Evolutionary conservation across 352 stramenopile species (phyloP).

Genomic region (Pythium plurisporium): DNA sequence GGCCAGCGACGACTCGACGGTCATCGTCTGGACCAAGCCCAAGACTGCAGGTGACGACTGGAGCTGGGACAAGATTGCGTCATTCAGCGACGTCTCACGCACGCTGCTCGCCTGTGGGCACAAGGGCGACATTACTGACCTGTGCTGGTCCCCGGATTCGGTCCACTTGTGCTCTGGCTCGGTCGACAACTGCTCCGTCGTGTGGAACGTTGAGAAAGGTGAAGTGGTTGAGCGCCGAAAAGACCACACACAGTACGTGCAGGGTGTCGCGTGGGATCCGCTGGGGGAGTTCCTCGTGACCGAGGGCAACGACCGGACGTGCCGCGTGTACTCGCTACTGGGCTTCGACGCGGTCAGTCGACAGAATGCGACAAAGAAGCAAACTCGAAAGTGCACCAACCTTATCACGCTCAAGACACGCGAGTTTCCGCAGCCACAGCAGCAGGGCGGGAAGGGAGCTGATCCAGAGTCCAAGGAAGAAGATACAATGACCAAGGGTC

Average conservation of each 20-base stretch:
- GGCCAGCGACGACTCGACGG: conserved; percentile 85
- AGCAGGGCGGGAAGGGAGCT: background rate
- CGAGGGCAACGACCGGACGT: conserved; percentile 92
- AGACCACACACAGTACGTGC: conserved; percentile 96
- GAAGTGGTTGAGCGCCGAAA: conserved; percentile 79
- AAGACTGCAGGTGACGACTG: conserved; percentile 68
- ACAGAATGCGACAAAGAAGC: conserved; percentile 52
- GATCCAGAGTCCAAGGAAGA: conserved; percentile 10
- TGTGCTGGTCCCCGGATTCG: conserved; percentile 91
- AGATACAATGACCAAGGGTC: conserved; percentile 8
- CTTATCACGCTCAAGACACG: conserved; percentile 77
- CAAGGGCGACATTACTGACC: conserved; percentile 90
- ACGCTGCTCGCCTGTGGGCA: conserved; percentile 73
- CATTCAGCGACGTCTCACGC: conserved; percentile 74
- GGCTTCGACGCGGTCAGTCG: conserved; percentile 53
- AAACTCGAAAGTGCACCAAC: conserved; percentile 65
- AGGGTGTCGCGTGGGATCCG: conserved; percentile 95
- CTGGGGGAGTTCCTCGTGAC: conserved; percentile 93
- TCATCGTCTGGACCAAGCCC: conserved; percentile 80
- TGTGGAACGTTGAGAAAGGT: conserved; percentile 83
- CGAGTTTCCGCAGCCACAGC: conserved; percentile 32
- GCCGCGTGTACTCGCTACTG: conserved; percentile 87
- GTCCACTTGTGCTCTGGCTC: conserved; percentile 88
- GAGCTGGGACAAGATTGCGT: conserved; percentile 74
- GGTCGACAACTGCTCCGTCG: conserved; percentile 89